Evolutionary conservation across 2,329 filamentous ascomycete species (phyloP), one percentile per base, ranked within the genome.

Genomic region (Mariannaea elegans): DNA sequence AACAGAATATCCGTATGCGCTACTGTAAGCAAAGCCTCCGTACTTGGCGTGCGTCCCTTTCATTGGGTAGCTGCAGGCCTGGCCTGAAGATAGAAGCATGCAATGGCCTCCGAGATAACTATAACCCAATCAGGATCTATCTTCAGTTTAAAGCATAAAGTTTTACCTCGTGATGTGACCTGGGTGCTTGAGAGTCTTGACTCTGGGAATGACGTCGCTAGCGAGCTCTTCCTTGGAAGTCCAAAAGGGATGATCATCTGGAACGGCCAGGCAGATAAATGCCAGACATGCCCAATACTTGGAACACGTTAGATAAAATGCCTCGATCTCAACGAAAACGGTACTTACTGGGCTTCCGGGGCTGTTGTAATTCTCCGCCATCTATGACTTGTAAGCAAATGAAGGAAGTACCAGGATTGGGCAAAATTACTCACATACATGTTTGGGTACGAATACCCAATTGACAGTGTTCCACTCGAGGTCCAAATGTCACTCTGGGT

Each of bases 301-400:
- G 1, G 13, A 12, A 18, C n/a, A 16, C 38, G 23, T 70, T 32
- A 70, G 63, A 31, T 24, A 80, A 14, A 79, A 12, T 18, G 6
- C 10, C 27, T 2, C 14, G 7, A 53, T 14, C 38, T 32, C 12
- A 2, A 9, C 18, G 7, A 32, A 5, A 21, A 4, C 12, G 4
- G 3, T 13, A 16, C 79, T 76, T 72, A 84, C 82, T 21, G 83
- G 83, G 55, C 84, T 87, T 31, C 89, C 89, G 0, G 91, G 90
- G 9, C 89, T 92, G 75, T 94, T 94, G 77, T 94, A 94, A 73
- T 94, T 93, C 76, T 94, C 91, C 0, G 90, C 89, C 77, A 93
- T 86, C 75, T 90, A 51, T 42, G 12, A 18, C 18, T n/a, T 47
- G 36, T 67, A 21, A 66, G 47, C 42, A 12, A 44, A 71, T 24